Base-by-base conservation (phyloP, 1,284 basidiomycete genomes). In the Cryptococcus sp. region DNA sequence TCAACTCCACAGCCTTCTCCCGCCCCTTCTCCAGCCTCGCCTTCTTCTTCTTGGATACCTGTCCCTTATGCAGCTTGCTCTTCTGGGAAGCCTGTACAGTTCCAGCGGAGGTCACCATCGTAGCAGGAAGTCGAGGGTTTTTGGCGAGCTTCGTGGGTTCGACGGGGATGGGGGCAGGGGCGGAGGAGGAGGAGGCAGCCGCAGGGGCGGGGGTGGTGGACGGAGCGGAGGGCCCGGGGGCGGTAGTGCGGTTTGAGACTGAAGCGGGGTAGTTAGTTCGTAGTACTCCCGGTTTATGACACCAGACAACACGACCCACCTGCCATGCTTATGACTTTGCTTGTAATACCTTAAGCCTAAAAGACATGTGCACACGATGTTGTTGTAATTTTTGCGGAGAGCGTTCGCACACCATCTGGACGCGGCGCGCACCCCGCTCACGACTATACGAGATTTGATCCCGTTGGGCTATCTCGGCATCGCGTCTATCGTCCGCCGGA, bases 51-150 rank as follows among this genome's bases (percentile, higher is more conserved):
- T 68, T 68, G 23, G 60, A 59, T 12, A 59, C 45, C 38, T 63
- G 56, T 49, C 59, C 64, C 54, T 62, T 66, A 40, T 59, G 52
- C 16, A 46, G 39, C 45, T 57, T 55, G 12, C 53, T 56, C 59
- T 71, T 73, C 52, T 69, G 66, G 2, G 57, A 61, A 33, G 55
- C 39, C 56, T 69, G 62, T 28, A 75, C 58, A 3, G 57, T 44
- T 9, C 73, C 70, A 5, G 56, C 46, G 0, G 70, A 60, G n/a
- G 65, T 70, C 44, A 75, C 63, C 73, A 75, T 75, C n/a, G 73
- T 75, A 15, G 73, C 73, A 46, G 73, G 73, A 5, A 75, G 56
- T 15, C 73, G 64, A 45, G 66, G 55, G 62, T 75, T 73, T 52
- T 72, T 72, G 42, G 71, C 68, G 9, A 75, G 53, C 56, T 75